Evolutionary conservation across 176 grass and related monocot genomes (phyloP).

Genomic region (Carex cristatella): DNA sequence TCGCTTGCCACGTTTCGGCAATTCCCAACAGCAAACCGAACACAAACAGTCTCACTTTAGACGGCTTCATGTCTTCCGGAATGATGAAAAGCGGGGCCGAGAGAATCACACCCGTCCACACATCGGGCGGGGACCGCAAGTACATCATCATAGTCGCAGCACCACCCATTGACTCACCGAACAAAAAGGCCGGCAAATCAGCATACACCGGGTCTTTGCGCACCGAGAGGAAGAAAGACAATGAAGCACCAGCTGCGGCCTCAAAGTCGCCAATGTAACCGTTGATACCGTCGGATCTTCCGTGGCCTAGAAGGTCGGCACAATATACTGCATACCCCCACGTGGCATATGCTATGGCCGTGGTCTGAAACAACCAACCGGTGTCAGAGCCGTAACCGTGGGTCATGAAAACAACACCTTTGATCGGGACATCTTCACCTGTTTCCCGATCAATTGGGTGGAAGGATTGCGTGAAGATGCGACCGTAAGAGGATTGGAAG

Average conservation of each 20-base stretch:
- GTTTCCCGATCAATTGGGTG: conserved; percentile 34
- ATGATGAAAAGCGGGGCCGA: conserved; percentile 60
- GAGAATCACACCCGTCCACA: conserved; percentile 57
- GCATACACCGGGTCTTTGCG: conserved; percentile 21
- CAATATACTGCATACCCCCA: conserved; percentile 72
- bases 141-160: conserved; percentile 54
- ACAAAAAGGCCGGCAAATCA: conserved; percentile 46
- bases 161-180: conserved; percentile 76
- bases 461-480: conserved; percentile 68
- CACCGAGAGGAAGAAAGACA: conserved; percentile 64
- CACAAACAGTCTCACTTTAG: conserved; percentile 40
- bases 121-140: conserved; percentile 37
- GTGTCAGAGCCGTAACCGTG: conserved; percentile 65
- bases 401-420: conserved; percentile 53
- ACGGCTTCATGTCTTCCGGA: conserved; percentile 58
- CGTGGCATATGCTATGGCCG: conserved; percentile 42
- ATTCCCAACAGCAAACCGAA: conserved; percentile 62
- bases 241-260: conserved; percentile 35
- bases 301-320: conserved; percentile 67
- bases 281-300: conserved; percentile 48
- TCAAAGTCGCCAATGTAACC: conserved; percentile 66
- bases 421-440: conserved; percentile 31
- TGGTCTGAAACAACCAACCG: conserved; percentile 62
- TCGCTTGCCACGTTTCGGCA: conserved; percentile 63
- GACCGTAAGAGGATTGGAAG: conserved; percentile 41